Evolutionary conservation across 495 filamentous ascomycete species (phyloP).

Genomic region (Penicillium paradoxum): DNA sequence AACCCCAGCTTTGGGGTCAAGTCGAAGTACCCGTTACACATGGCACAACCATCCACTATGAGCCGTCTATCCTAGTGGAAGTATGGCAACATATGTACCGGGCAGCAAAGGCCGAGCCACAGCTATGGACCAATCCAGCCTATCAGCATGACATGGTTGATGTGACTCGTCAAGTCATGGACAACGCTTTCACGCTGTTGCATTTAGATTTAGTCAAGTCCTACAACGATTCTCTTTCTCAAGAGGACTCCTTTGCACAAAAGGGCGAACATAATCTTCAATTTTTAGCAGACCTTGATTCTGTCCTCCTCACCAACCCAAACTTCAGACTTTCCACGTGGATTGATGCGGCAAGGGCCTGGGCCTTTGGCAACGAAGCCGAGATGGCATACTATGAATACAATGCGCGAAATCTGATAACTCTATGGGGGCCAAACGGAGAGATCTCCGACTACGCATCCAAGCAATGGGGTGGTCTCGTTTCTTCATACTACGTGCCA

Average conservation of each 20-base stretch:
- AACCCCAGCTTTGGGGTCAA: conserved; percentile 37
- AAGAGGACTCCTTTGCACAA: conserved; percentile 13
- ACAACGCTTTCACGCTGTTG: conserved; percentile 40
- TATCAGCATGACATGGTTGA: conserved; percentile 50
- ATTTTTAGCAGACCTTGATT: conserved; percentile 37
- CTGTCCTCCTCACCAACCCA: conserved; percentile 40
- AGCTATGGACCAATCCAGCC: conserved; percentile 41
- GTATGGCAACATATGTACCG: conserved; percentile 40
- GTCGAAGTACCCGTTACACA: conserved; percentile 38
- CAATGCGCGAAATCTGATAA: conserved; percentile 50
- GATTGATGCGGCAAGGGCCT: conserved; percentile 38
- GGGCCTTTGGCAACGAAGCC: conserved; percentile 20
- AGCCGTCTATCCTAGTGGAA: conserved; percentile 31
- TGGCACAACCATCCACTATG: conserved; percentile 41
- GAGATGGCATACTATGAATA: conserved; percentile 42
- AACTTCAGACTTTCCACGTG: conserved; percentile 43
- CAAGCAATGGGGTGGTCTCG: conserved; percentile 46
- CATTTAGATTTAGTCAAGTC: conserved; percentile 36
- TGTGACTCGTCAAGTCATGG: conserved; percentile 46
- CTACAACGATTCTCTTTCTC: conserved; percentile 24
- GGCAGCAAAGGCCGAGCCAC: conserved; percentile 29
- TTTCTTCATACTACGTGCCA: conserved; percentile 44
- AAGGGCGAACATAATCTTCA: conserved; percentile 27
- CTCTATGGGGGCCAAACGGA: conserved; percentile 48
- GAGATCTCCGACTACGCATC: conserved; percentile 49